Evolutionary conservation across 2,329 filamentous ascomycete genomes (phyloP), one percentile per base, ranked within the genome.

Genomic region (Knoxdaviesia proteae): DNA sequence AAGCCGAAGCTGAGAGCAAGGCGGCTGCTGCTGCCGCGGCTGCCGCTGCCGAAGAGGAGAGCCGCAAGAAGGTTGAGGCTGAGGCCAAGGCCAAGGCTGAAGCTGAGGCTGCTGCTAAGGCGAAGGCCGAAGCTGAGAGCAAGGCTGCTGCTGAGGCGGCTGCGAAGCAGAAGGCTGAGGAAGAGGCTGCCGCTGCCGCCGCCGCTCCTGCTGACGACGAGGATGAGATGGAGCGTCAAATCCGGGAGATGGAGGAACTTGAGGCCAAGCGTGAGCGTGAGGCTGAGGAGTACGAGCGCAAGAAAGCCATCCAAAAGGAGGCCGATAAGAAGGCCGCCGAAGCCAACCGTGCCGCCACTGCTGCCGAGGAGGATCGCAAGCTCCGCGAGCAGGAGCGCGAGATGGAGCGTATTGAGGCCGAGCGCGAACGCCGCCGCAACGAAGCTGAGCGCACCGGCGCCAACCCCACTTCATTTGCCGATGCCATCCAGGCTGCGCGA

Each of bases 381-480:
- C 71, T 86, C 46, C 73, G 71, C 20, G 80, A 86, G 58, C 71
- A 77, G 47, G 80, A 84, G 56, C 68, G 69, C 20, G 80, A 80
- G 60, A 79, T 77, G 68, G 77, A 80, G 52, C 74, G 73, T 46
- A 61, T 80, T 1, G 81, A 84, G 54, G 79, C 84, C 58, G 79
- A 77, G 57, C 71, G 69, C 51, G 76, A 77, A 55, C 67, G 64
- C 44, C 69, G 68, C 53, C 69, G 69, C 40, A 58, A 60, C 42
- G 59, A 62, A 40, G 61, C 57, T 6, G 71, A 74, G 45, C 64
- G 59, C 38, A 65, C 68, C 49, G 52, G 58, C 1, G 20, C 20
- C 20, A 20, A 20, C 20, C 62, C 74, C 29, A 62, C 65, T 3
- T 57, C 63, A 29, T 57, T 72, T 11, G 55, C 65, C 9, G 58